Percentiles rank a stretch among this genome's conserved stretches.
These are phyloP conservation scores for Diaporthe ilicicola DNA, from an alignment of 2,329 filamentous ascomycete species.

Conservation along the genomic window DNA sequence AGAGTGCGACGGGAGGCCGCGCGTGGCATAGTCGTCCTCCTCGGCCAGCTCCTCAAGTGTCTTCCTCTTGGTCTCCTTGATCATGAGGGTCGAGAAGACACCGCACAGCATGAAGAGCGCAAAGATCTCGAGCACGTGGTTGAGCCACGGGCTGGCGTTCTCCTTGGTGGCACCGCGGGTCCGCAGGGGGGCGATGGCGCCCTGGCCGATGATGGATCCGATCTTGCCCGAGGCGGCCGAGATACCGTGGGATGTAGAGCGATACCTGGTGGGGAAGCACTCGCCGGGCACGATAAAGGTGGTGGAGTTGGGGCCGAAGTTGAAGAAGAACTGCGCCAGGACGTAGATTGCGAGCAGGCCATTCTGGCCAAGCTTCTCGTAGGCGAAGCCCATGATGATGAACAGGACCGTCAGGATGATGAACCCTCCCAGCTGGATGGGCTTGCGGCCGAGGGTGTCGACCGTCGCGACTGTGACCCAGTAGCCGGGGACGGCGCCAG, in stretches of 20 bases:
- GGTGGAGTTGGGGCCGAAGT: constrained; percentile 66
- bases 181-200: constrained; percentile 64
- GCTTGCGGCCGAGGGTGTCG: constrained; percentile 79
- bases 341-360: constrained; percentile 65
- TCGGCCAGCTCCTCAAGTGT: constrained; percentile 70
- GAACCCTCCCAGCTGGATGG: constrained; percentile 75
- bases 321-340: constrained; percentile 67
- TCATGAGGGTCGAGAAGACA: constrained; percentile 72
- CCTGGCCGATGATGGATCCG: constrained; percentile 65
- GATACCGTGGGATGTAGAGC: constrained; percentile 66
- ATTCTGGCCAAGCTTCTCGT: constrained; percentile 59
- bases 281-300: constrained; percentile 67
- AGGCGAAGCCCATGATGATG: constrained; percentile 70
- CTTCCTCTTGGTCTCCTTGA: constrained; percentile 78
- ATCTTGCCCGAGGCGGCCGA: constrained; percentile 60
- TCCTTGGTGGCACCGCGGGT: constrained; percentile 52
- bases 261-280: constrained; percentile 64
- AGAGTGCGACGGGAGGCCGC: neutral
- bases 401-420: constrained; percentile 68
- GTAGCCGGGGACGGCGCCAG: constrained; percentile 83
- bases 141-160: constrained; percentile 69
- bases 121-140: constrained; percentile 80
- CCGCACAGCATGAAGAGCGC: constrained; percentile 82
- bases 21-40: constrained; percentile 36
- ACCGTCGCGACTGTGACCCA: constrained; percentile 78